Evolutionary conservation across 176 grass and related monocot species (phyloP), one percentile per base, ranked within the genome.

Genomic region (Chloris gayana): DNA sequence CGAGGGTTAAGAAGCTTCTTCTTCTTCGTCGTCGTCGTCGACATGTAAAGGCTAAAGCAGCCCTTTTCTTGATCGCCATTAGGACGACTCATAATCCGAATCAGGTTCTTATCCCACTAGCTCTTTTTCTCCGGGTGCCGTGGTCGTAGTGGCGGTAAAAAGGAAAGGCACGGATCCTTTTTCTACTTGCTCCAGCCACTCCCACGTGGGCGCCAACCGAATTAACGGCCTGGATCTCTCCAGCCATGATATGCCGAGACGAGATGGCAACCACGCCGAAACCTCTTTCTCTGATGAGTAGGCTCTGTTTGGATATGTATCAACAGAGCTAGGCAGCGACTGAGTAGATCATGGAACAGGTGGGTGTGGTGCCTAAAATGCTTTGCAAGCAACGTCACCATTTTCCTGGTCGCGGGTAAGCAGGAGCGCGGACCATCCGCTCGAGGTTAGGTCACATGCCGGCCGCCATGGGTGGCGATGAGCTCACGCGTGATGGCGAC

Each of bases 1-100:
- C 29, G 64, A 53, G 64, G 37, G 75, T 17, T 74, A 80, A 54
- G 32, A 84, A 53, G 87, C 56, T 76, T 76, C 56, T 89, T 85
- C 56, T 10, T 58, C n/a, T n/a, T n/a, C n/a, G n/a, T n/a, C n/a
- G n/a, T n/a, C n/a, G n/a, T n/a, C n/a, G n/a, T n/a, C 1, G 14
- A 32, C 25, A 27, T 24, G 38, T 21, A 62, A 74, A 79, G 29
- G 29, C 0, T 25, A 6, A 4, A 2, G 6, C 31, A 59, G 7
- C 6, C 14, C 21, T 70, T 37, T 37, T 71, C 22, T 70, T 53
- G 63, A 51, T 25, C 17, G 62, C 37, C 69, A 70, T 84, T 63
- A 84, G 21, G 69, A 80, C 18, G 49, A 51, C 49, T 21, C 6
- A 5, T 25, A 49, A 70, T 70, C 76, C 25, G 41, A 69, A 84